These are phyloP conservation scores for Penicillium coprophilum DNA, from an alignment of 495 filamentous ascomycete genomes.

Conservation along the genomic window DNA sequence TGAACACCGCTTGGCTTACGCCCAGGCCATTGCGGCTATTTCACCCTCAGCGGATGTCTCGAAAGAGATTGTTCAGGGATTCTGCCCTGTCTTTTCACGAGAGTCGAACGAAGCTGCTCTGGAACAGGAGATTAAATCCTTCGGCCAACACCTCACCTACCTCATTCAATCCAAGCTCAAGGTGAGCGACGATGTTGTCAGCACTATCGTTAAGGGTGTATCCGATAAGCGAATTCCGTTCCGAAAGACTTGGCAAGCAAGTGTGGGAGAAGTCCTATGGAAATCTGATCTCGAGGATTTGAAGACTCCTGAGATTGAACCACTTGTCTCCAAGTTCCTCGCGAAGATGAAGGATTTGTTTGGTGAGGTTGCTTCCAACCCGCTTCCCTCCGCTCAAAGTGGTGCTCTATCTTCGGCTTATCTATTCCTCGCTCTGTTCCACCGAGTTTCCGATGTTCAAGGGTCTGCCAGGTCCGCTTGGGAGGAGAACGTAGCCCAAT, in stretches of 20 bases:
- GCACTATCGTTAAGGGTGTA: slow-evolving; percentile 76
- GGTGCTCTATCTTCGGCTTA: slow-evolving; percentile 74
- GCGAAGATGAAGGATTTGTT: slow-evolving; percentile 70
- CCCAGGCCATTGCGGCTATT: slow-evolving; percentile 69
- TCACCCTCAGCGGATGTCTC: slow-evolving; percentile 56
- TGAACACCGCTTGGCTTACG: slow-evolving; percentile 78
- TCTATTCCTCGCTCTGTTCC: slow-evolving; percentile 62
- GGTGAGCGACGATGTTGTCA: slow-evolving; percentile 60
- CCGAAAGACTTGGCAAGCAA: slow-evolving; percentile 77
- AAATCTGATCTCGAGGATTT: slow-evolving; percentile 45
- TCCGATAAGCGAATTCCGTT: slow-evolving; percentile 78
- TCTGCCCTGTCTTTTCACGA: slow-evolving; percentile 65
- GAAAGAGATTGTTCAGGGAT: slow-evolving; percentile 60
- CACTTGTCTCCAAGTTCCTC: slow-evolving; percentile 52
- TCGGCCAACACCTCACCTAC: slow-evolving; percentile 59
- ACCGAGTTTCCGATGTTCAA: slow-evolving; percentile 32
- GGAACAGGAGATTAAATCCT: slow-evolving; percentile 66
- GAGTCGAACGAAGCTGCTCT: slow-evolving; percentile 86
- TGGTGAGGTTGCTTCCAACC: slow-evolving; percentile 73
- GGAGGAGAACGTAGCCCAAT: slow-evolving; percentile 58
- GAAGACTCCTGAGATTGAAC: slow-evolving; percentile 42
- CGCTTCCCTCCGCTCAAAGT: slow-evolving; percentile 69
- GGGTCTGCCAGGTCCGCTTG: slow-evolving; percentile 36
- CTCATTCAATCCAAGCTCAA: slow-evolving; percentile 58
- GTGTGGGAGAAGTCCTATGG: slow-evolving; percentile 72